Conservation (phyloP, 352 stramenopile genomes). For the Phytopythium oedochilum region DNA sequence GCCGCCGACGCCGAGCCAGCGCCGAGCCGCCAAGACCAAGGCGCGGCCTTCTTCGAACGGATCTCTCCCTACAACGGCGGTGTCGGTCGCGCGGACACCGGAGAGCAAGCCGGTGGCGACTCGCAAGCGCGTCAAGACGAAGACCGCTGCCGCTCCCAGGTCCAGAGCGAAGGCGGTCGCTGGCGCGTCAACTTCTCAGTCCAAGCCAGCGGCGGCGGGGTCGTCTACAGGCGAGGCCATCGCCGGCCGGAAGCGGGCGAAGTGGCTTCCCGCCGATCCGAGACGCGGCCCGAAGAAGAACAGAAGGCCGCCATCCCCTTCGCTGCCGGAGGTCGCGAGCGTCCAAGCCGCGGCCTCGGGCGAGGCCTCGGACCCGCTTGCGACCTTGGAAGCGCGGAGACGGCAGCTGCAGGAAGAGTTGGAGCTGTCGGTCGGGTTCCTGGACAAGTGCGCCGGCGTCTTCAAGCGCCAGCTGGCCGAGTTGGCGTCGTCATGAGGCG, state of each 20-base stretch:
- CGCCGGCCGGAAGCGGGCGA: not conserved
- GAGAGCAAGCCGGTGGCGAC: not conserved
- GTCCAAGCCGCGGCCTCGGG: not conserved
- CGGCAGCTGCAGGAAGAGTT: not conserved
- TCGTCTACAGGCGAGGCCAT: not conserved
- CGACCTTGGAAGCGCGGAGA: not conserved
- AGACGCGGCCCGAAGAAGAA: not conserved
- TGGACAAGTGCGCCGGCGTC: conserved; percentile 2
- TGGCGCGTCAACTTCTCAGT: not conserved
- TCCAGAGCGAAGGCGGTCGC: not conserved
- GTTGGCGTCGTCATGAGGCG: not conserved
- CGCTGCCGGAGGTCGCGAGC: not conserved
- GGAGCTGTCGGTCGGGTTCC: not conserved
- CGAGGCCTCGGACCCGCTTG: not conserved
- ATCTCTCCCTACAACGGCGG: not conserved
- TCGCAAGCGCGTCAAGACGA: not conserved
- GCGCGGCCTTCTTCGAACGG: not conserved
- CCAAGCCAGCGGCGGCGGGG: not conserved
- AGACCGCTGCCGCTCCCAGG: not conserved
- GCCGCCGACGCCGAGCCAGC: not conserved
- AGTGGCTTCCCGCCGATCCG: not conserved
- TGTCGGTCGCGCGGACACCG: too few species aligned
- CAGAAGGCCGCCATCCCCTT: not conserved
- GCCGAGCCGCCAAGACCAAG: not conserved
- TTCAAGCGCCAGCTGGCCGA: conserved; percentile 4